phyloP scores from a whole-genome alignment of 169 alveolate species.

The Neospora caninum region DNA sequence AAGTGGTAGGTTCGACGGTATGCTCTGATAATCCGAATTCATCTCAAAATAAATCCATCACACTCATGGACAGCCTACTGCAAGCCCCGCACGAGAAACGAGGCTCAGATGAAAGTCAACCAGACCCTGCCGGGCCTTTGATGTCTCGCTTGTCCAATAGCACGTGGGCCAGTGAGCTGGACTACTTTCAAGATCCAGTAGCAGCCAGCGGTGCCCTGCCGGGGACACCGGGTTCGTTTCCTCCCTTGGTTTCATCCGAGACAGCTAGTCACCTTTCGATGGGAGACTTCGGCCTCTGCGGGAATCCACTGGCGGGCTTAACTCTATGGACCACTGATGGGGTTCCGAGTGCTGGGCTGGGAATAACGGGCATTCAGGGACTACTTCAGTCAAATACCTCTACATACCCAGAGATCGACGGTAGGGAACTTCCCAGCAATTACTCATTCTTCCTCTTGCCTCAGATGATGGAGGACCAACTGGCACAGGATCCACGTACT shows the following conservation, averaged over 20 bases:
- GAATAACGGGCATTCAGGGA: not conserved
- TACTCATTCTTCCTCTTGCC: not conserved
- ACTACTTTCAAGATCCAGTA: not conserved
- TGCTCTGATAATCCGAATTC: not conserved
- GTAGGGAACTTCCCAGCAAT: not conserved
- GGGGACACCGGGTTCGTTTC: not conserved
- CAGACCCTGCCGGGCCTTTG: not conserved
- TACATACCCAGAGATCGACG: not conserved
- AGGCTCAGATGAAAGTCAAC: not conserved
- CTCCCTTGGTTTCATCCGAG: not conserved
- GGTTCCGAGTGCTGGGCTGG: not conserved
- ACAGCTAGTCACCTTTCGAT: not conserved
- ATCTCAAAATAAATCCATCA: not conserved
- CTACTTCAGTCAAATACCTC: not conserved
- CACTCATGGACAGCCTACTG: not conserved
- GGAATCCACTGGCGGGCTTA: not conserved
- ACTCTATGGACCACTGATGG: not conserved
- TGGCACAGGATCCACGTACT: not conserved
- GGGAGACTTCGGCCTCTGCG: not conserved
- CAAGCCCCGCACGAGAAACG: not conserved
- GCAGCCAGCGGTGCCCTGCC: not conserved
- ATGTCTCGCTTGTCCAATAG: slow-evolving; percentile 12
- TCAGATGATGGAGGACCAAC: not conserved
- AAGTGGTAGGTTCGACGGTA: not conserved
- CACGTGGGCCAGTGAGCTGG: slow-evolving; percentile 6